Evolutionary conservation across 768 basidiomycete genomes (phyloP).

Genomic region (Royoungia palumana): DNA sequence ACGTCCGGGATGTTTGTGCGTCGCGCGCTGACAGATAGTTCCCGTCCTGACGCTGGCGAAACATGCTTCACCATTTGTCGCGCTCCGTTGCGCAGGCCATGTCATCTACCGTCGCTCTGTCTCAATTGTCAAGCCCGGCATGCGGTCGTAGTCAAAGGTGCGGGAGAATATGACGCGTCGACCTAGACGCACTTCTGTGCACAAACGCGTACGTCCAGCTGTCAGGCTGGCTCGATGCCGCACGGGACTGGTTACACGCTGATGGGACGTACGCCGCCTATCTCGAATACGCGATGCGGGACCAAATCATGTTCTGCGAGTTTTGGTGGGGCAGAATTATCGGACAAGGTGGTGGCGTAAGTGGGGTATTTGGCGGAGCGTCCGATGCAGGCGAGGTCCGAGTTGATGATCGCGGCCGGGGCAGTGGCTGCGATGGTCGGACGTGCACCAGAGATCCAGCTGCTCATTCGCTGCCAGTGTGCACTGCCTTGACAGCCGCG

Average conservation of each 20-base stretch:
- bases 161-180: too few relatives aligned
- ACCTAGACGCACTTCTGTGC: conserved; percentile 34
- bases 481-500: too few relatives aligned
- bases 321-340: too few relatives aligned
- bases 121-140: conserved; percentile 8
- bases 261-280: conserved; percentile 33
- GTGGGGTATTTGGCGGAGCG: too few relatives aligned
- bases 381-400: too few relatives aligned
- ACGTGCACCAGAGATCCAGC: too few relatives aligned
- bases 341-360: too few relatives aligned
- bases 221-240: conserved; percentile 36
- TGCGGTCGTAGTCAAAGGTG: background rate
- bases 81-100: conserved; percentile 1
- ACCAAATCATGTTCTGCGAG: conserved; percentile 44
- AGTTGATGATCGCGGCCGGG: too few relatives aligned
- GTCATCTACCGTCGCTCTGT: conserved; percentile 1
- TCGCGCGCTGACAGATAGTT: too few relatives aligned
- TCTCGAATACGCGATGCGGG: conserved; percentile 39
- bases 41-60: background rate
- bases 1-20: too few relatives aligned
- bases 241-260: conserved; percentile 26
- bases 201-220: conserved; percentile 34
- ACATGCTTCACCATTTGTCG: conserved; percentile 6
- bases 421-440: too few relatives aligned
- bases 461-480: too few relatives aligned